Percentiles rank a stretch among this genome's conserved stretches.
phyloP scores from a whole-genome alignment of 768 basidiomycete species.

The Mycena amicta region DNA sequence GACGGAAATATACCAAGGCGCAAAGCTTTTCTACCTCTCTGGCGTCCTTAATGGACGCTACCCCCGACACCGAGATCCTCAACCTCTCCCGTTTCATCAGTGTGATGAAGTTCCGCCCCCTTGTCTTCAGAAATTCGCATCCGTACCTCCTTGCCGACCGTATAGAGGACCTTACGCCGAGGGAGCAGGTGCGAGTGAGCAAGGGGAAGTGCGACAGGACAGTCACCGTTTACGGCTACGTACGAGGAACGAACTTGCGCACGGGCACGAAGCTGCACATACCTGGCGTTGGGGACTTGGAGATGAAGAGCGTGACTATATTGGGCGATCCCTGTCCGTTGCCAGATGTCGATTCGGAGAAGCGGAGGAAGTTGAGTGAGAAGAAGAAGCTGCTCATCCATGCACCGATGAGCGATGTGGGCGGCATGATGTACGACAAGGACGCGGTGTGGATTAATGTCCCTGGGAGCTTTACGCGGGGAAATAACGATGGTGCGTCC shows the following conservation, averaged over 20 bases:
- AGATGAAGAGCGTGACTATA: slow-evolving; percentile 68
- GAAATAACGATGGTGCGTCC: slow-evolving; percentile 61
- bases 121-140: slow-evolving; percentile 93
- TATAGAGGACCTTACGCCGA: slow-evolving; percentile 90
- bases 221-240: slow-evolving; percentile 92
- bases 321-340: slow-evolving; percentile 96
- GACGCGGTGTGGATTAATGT: slow-evolving; percentile 99
- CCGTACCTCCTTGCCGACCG: slow-evolving; percentile 95
- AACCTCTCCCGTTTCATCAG: slow-evolving; percentile 95
- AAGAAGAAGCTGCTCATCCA: slow-evolving; percentile 91
- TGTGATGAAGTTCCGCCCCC: slow-evolving; percentile 98
- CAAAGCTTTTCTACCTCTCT: slow-evolving; percentile 96
- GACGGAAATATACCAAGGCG: slow-evolving; percentile 99
- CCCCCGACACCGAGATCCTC: slow-evolving; percentile 93
- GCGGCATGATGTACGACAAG: slow-evolving; percentile 96
- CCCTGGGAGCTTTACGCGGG: slow-evolving; percentile 88
- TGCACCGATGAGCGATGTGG: slow-evolving; percentile 98
- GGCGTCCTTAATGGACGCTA: slow-evolving; percentile 97
- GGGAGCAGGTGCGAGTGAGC: slow-evolving; percentile 74
- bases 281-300: slow-evolving; percentile 91
- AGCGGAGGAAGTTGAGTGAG: slow-evolving; percentile 88
- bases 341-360: slow-evolving; percentile 89
- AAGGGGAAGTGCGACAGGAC: slow-evolving; percentile 93
- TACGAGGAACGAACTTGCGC: slow-evolving; percentile 86
- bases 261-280: slow-evolving; percentile 83